Percentiles rank a stretch among this genome's conserved stretches.
Evolutionary conservation across 2,329 filamentous ascomycete species (phyloP).

Genomic region (Aureobasidium melanogenum): DNA sequence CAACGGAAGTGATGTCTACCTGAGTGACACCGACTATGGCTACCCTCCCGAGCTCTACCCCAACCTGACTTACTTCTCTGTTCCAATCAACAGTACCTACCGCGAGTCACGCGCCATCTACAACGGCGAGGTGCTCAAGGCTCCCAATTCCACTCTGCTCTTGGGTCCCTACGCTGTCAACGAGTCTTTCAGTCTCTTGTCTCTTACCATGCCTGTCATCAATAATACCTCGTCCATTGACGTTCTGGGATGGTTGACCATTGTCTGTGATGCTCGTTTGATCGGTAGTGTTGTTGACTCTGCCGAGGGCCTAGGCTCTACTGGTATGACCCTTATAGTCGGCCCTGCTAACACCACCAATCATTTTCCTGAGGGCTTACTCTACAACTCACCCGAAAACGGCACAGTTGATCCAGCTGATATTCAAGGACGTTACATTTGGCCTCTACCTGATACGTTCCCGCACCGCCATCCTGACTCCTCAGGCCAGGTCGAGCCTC

Average conservation of each 20-base stretch:
- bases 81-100: conserved; percentile 27
- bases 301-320: conserved; percentile 59
- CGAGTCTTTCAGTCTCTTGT: conserved; percentile 63
- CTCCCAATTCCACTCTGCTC: conserved; percentile 51
- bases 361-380: conserved; percentile 29
- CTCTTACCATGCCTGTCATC: conserved; percentile 70
- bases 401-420: neutral
- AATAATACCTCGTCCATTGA: conserved; percentile 53
- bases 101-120: conserved; percentile 31
- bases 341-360: conserved; percentile 61
- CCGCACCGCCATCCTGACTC: conserved; percentile 21
- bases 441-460: conserved; percentile 21
- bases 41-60: conserved; percentile 69
- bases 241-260: conserved; percentile 74
- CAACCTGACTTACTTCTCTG: conserved; percentile 57
- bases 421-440: conserved; percentile 21
- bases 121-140: conserved; percentile 32
- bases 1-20: conserved; percentile 49
- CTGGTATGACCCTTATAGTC: conserved; percentile 61
- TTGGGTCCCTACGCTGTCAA: conserved; percentile 70
- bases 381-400: conserved; percentile 18
- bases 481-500: conserved; percentile 31
- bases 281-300: conserved; percentile 55
- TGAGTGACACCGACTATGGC: conserved; percentile 55
- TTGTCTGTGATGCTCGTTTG: conserved; percentile 60